Evolutionary conservation across 148 eudicot species (phyloP), one percentile per base, ranked within the genome.

Genomic region (Dianthus caryophyllus): DNA sequence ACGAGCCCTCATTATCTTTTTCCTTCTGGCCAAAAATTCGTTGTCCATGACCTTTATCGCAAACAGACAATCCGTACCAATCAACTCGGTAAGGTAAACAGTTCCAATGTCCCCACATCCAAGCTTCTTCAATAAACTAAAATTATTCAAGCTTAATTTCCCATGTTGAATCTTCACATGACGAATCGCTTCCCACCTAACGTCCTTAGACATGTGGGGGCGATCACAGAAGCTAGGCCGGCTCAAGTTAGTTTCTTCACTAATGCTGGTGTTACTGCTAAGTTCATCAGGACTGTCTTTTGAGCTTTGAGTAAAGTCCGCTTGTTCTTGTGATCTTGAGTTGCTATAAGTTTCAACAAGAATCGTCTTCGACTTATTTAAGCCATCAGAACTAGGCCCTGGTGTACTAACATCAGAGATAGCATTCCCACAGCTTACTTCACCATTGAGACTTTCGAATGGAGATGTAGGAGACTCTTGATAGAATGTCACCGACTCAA

Each of bases 81-180:
- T 71, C 50, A 94, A 79, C 67, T 94, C 95, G 26, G 98, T 90
- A 73, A 94, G 90, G 79, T 94, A 94, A 9, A 94, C 98, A 2
- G 97, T 87, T 38, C 98, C 98, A 73, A 94, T 90, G 59, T 94
- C 98, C 51, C 98, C 98, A 65, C 84, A 88, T 56, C 98, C 98
- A 74, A 94, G 98, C 76, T 94, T 94, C 66, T 86, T 90, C 73
- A 94, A 62, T 49, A 94, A 80, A 78, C 85, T 90, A 22, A 94
- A 94, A 74, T 94, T 83, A 21, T 78, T 80, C 76, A 94, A 70
- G 0, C 90, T 88, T 43, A 94, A 56, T 61, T 67, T 82, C 49
- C 96, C 98, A 26, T 83, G 77, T 59, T 90, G 87, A 71, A 72
- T 81, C 75, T 71, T 81, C 9, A 86, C 77, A 64, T 76, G 84